These are phyloP conservation scores for Kingdonia uniflora DNA, from an alignment of 164 flowering plant species.

Conservation along the genomic window DNA sequence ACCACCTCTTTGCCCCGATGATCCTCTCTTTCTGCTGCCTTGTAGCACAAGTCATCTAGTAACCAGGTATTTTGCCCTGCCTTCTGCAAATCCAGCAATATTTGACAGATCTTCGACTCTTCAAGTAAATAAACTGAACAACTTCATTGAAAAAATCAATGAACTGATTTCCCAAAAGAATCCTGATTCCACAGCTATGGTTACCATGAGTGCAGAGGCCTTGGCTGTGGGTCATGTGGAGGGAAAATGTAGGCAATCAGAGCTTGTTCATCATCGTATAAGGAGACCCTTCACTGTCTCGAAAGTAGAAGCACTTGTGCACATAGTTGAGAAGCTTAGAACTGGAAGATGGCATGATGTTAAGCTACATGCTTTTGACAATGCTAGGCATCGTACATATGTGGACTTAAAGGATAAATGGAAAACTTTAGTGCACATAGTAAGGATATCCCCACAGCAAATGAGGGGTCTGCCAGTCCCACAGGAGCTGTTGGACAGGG, in stretches of 20 bases:
- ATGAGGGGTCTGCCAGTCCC: constrained; percentile 97
- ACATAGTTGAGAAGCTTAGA: constrained; percentile 94
- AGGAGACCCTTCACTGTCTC: constrained; percentile 92
- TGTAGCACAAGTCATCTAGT: constrained; percentile 33
- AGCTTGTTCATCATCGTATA: constrained; percentile 70
- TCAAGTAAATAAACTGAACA: constrained; percentile 23
- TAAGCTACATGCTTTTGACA: constrained; percentile 74
- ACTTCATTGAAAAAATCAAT: constrained; percentile 52
- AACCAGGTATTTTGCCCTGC: constrained; percentile 40
- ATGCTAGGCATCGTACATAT: constrained; percentile 93
- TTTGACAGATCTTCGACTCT: constrained; percentile 26
- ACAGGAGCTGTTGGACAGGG: constrained; percentile 83
- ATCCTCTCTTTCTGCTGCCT: constrained; percentile 23
- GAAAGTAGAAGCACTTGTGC: constrained; percentile 97
- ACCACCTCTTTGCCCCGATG: constrained; percentile 23
- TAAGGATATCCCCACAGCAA: constrained; percentile 83
- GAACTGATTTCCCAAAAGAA: constrained; percentile 54
- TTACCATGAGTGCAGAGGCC: constrained; percentile 46
- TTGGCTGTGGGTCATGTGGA: constrained; percentile 45
- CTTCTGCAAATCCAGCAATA: constrained; percentile 18
- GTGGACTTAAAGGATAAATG: constrained; percentile 96
- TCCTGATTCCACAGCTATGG: constrained; percentile 53
- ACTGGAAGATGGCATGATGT: constrained; percentile 99
- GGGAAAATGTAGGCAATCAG: constrained; percentile 56
- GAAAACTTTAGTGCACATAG: too few species aligned